A percentile compares a stretch with the other conserved stretches of the same genome.
Conservation (phyloP, 441 rosid genomes). For the Populus hybrid region DNA sequence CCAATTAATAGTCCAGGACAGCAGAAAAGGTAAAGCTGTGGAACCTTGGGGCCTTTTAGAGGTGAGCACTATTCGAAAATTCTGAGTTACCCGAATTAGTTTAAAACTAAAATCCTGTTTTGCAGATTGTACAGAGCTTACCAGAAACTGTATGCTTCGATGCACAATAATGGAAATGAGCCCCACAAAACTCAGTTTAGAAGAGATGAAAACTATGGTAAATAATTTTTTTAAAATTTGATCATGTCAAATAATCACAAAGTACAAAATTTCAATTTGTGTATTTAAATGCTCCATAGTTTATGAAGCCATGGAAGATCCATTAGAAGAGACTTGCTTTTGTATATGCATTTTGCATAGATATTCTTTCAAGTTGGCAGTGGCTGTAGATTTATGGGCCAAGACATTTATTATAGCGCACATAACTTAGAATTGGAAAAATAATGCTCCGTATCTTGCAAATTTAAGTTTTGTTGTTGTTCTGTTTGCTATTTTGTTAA, state of each 20-base stretch:
- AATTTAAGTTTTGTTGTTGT: neutral
- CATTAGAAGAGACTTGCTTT: neutral
- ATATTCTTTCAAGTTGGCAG: neutral
- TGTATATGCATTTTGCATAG: neutral
- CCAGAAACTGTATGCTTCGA: constrained; percentile 79
- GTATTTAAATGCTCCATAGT: neutral
- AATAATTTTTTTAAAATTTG: neutral
- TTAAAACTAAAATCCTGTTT: constrained; percentile 19
- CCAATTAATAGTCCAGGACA: constrained; percentile 71
- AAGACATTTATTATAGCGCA: neutral
- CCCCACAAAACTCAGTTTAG: constrained; percentile 96
- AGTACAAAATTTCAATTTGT: neutral
- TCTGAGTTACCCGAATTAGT: neutral
- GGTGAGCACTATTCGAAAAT: neutral
- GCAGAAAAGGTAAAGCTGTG: constrained; percentile 64
- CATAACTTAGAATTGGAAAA: neutral
- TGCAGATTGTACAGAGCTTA: constrained; percentile 93
- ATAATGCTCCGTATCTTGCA: neutral
- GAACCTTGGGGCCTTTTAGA: neutral
- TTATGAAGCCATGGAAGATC: neutral
- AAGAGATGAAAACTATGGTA: constrained; percentile 91
- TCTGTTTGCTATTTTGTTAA: neutral
- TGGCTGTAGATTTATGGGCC: neutral
- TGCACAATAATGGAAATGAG: constrained; percentile 82
- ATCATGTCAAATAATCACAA: neutral